Conservation (phyloP, 805 yeast species). For the Wickerhamiella spandovensis region DNA sequence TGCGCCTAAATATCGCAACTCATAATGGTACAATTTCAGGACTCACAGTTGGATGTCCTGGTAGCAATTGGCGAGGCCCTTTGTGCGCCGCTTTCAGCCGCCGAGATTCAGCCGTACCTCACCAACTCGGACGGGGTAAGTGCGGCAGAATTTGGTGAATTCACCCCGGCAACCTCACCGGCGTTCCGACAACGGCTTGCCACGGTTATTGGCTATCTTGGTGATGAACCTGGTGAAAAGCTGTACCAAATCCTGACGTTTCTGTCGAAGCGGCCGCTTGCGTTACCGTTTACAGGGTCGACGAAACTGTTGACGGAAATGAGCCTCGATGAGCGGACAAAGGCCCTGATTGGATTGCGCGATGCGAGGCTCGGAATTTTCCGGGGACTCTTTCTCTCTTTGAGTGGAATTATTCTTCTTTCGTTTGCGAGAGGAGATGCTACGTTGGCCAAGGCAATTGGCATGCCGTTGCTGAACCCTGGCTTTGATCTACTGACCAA, state of each 20-base stretch:
- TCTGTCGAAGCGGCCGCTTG: slow-evolving; percentile 15
- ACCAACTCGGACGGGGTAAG: neutral
- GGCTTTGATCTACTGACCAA: neutral
- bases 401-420: slow-evolving; percentile 18
- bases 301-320: slow-evolving; percentile 17
- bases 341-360: slow-evolving; percentile 29
- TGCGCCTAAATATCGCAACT: neutral
- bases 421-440: slow-evolving; percentile 1
- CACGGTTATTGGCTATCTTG: neutral
- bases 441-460: neutral
- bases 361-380: slow-evolving; percentile 28
- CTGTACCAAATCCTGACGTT: neutral
- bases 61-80: neutral
- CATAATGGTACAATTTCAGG: neutral
- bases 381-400: slow-evolving; percentile 26
- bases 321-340: slow-evolving; percentile 22
- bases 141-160: neutral
- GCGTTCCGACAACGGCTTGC: neutral
- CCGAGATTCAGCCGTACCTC: neutral
- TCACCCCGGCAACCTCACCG: neutral
- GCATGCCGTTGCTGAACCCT: neutral
- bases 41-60: neutral
- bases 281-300: slow-evolving; percentile 16
- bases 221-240: neutral
- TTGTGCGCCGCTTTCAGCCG: neutral